Base-by-base conservation (phyloP, 768 basidiomycete genomes). In the Gymnopilus junonius region DNA sequence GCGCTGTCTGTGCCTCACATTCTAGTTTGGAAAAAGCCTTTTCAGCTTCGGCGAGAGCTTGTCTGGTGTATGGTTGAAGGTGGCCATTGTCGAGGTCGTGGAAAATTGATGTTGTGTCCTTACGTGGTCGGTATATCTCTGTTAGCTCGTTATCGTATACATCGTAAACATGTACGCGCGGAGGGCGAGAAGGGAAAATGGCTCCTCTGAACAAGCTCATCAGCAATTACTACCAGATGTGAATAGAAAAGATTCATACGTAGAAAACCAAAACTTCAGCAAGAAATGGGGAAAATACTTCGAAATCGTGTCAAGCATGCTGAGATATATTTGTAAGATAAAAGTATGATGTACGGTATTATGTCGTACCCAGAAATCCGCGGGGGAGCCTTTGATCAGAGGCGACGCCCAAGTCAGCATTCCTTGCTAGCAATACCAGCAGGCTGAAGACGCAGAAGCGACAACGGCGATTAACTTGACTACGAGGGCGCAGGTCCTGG, bases 91-190 rank as follows among this genome's bases (percentile, higher is more conserved):
- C 61, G 51, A 85, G 74, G 59, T 86, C 80, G 15, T 79, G 73
- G 60, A 87, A 84, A 35, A 86, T 65, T n/a, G 78, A 70, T 6
- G 70, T 64, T 0, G 63, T 60, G 29, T 72, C 72, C 10, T 64
- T 32, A 8, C 78, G 81, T 20, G 73, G 70, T 32, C 79, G 71
- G 32, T 80, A 72, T 25, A 77, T 79, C 70, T 87, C 84, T 23
- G 75, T 73, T 25, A 88, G 75, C 11, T 77, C 73, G 65, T 86
- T 85, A 31, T 83, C 74, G 64, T 83, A 85, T 7, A 84, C 77
- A 63, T 87, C 80, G 64, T 86, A 87, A 2, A 80, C 68, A 65
- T 87, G 85, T 32, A 87, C 66, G 31, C 85, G 67, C 67, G 80
- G 69, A 65, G 77, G 65, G 62, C 76, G 64, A 67, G 75, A 65